Percentiles rank a stretch among this genome's conserved stretches.
phyloP scores from a whole-genome alignment of 2,329 filamentous ascomycete species.

The Myriosclerotinia duriaeana region DNA sequence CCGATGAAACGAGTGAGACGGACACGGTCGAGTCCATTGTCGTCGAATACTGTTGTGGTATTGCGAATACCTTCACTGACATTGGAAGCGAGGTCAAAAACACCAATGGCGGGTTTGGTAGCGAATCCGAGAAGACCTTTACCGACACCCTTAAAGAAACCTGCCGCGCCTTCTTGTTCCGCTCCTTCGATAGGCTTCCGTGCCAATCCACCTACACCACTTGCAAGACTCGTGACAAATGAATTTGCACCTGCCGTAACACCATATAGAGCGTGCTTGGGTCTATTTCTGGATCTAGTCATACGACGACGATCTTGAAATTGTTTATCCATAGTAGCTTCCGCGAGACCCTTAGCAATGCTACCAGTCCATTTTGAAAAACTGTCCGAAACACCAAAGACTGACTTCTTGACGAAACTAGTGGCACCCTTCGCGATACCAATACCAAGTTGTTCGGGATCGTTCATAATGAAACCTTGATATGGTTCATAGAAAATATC shows the following conservation, averaged over 20 bases:
- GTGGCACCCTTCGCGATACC: slow-evolving; percentile 96
- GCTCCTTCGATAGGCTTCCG: slow-evolving; percentile 93
- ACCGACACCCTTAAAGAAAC: slow-evolving; percentile 96
- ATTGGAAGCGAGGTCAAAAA: slow-evolving; percentile 95
- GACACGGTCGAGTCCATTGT: slow-evolving; percentile 88
- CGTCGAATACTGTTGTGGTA: slow-evolving; percentile 97
- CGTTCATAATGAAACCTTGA: slow-evolving; percentile 86
- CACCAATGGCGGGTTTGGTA: slow-evolving; percentile 94
- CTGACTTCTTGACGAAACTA: slow-evolving; percentile 97
- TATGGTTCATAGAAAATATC: slow-evolving; percentile 99
- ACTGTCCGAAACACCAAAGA: slow-evolving; percentile 95
- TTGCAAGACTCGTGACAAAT: slow-evolving; percentile 87
- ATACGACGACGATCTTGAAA: slow-evolving; percentile 97
- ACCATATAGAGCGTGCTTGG: slow-evolving; percentile 95
- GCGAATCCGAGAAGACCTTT: slow-evolving; percentile 93
- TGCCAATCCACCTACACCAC: slow-evolving; percentile 88
- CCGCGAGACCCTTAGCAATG: slow-evolving; percentile 92
- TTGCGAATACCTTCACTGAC: slow-evolving; percentile 97
- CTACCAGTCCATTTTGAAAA: slow-evolving; percentile 98
- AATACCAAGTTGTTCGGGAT: slow-evolving; percentile 91
- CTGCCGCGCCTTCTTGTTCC: slow-evolving; percentile 88
- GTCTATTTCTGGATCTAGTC: slow-evolving; percentile 85
- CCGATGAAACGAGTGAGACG: slow-evolving; percentile 92
- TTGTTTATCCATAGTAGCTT: slow-evolving; percentile 95
- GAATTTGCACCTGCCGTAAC: slow-evolving; percentile 95